Evolutionary conservation across 2,329 filamentous ascomycete species (phyloP).

Genomic region (Curvularia sp.): DNA sequence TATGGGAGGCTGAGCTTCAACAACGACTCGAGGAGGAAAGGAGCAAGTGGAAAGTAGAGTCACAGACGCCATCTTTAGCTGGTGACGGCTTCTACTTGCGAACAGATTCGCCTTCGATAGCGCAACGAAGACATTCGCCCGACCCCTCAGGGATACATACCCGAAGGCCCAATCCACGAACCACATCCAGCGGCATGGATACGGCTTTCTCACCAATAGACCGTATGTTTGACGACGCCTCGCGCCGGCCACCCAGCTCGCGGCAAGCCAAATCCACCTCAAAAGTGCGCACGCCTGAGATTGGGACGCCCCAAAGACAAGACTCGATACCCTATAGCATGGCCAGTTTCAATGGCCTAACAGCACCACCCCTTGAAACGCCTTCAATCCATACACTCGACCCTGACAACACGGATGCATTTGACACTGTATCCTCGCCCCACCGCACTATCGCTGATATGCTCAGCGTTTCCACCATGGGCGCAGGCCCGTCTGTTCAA

Average conservation of each 20-base stretch:
- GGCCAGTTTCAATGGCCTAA: constrained; percentile 48
- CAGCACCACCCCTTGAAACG: constrained; percentile 47
- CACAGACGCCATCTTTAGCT: constrained; percentile 40
- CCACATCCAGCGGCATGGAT: constrained; percentile 39
- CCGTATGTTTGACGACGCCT: constrained; percentile 47
- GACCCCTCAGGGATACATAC: constrained; percentile 46
- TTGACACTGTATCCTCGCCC: constrained; percentile 66
- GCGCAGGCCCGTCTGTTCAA: constrained; percentile 90
- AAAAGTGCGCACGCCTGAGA: constrained; percentile 47
- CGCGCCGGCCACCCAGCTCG: constrained; percentile 47
- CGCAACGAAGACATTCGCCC: constrained; percentile 52
- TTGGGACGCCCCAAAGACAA: constrained; percentile 45
- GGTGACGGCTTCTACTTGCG: constrained; percentile 41
- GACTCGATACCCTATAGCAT: constrained; percentile 45
- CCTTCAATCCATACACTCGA: constrained; percentile 57
- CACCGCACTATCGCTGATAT: constrained; percentile 75
- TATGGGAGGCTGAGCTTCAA: constrained; percentile 63
- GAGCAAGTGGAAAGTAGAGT: constrained; percentile 63
- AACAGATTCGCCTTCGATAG: constrained; percentile 48
- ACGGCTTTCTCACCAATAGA: constrained; percentile 47
- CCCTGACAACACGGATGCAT: constrained; percentile 55
- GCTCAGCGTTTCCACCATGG: constrained; percentile 86
- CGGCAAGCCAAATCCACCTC: constrained; percentile 40
- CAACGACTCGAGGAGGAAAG: constrained; percentile 71
- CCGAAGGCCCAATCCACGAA: constrained; percentile 38